Percentiles rank a stretch among this genome's conserved stretches.
Conservation (phyloP, 2,329 filamentous ascomycete species). For the Onygenales sp. region DNA sequence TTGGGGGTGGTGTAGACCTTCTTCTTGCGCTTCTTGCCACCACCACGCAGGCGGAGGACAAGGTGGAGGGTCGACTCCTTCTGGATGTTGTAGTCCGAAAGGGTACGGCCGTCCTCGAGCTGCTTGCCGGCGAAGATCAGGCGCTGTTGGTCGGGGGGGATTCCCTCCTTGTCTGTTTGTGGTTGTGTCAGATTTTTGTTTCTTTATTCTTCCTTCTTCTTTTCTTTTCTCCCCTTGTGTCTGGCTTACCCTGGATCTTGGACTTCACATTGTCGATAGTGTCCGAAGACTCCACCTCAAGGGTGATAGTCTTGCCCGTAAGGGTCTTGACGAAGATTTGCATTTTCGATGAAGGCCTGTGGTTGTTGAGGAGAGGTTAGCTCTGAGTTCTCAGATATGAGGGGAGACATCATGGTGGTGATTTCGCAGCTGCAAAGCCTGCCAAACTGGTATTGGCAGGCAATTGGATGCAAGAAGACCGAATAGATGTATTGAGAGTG, state of each 20-base stretch:
- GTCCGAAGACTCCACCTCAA: constrained; percentile 99
- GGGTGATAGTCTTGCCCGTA: constrained; percentile 99
- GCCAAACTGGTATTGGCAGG: not conserved
- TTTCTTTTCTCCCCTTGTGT: not conserved
- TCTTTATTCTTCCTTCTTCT: not conserved
- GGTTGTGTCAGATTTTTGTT: constrained; percentile 4
- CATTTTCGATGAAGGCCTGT: constrained; percentile 39
- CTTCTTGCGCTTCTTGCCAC: constrained; percentile 99
- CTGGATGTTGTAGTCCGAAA: constrained; percentile 99
- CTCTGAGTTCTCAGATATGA: not conserved
- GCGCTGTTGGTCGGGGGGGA: constrained; percentile 97
- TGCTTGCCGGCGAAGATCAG: constrained; percentile 99
- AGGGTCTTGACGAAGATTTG: constrained; percentile 56
- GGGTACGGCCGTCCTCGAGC: constrained; percentile 97
- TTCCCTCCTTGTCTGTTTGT: constrained; percentile 95
- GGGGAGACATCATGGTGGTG: not conserved
- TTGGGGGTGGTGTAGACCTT: constrained; percentile 99
- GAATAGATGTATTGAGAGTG: not conserved
- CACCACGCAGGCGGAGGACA: constrained; percentile 95
- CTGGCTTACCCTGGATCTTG: constrained; percentile 63
- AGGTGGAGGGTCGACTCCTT: constrained; percentile 99
- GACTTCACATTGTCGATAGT: constrained; percentile 99
- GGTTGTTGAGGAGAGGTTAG: not conserved
- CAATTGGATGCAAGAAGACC: not conserved
- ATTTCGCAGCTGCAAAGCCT: not conserved